Percentiles rank a stretch among this genome's conserved stretches.
phyloP scores from a whole-genome alignment of 371 early-diverging fungal species.

The Blastocladiella emersonii region DNA sequence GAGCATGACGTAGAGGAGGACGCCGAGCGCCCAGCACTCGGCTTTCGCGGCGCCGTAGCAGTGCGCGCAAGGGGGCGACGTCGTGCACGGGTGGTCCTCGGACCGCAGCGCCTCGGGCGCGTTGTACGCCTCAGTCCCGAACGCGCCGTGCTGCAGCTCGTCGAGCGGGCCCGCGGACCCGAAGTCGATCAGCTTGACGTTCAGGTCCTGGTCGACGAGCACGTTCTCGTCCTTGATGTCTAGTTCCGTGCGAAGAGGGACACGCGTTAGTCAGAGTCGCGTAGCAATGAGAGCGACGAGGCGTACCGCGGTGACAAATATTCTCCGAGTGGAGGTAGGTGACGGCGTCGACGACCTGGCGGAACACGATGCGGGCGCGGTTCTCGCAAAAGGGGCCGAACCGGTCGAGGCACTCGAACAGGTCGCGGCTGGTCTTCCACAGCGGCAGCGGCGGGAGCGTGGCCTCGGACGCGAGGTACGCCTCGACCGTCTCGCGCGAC shows the following conservation, averaged over 20 bases:
- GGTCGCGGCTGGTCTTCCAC: slow-evolving; percentile 8
- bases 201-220: slow-evolving; percentile 8
- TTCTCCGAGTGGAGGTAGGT: slow-evolving; percentile 9
- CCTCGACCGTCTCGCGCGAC: background rate
- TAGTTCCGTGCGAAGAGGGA: slow-evolving; percentile 14
- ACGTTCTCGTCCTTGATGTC: slow-evolving; percentile 15
- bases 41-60: slow-evolving; percentile 37
- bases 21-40: slow-evolving; percentile 45
- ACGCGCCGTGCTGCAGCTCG: background rate
- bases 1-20: slow-evolving; percentile 47
- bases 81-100: background rate
- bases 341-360: slow-evolving; percentile 10
- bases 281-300: background rate
- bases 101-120: background rate
- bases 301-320: slow-evolving; percentile 17
- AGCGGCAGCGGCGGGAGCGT: background rate
- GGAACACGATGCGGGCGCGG: slow-evolving; percentile 7
- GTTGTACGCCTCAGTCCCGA: slow-evolving; percentile 8
- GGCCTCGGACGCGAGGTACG: background rate
- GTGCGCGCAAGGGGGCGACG: slow-evolving; percentile 21
- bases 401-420: slow-evolving; percentile 13
- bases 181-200: slow-evolving; percentile 15
- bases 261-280: slow-evolving; percentile 23
- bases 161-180: slow-evolving; percentile 10
- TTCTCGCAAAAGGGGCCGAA: background rate